A percentile compares a stretch with the other conserved stretches of the same genome.
Evolutionary conservation across 108 stramenopile species (phyloP).

Genomic region (Nitzschia putrida): DNA sequence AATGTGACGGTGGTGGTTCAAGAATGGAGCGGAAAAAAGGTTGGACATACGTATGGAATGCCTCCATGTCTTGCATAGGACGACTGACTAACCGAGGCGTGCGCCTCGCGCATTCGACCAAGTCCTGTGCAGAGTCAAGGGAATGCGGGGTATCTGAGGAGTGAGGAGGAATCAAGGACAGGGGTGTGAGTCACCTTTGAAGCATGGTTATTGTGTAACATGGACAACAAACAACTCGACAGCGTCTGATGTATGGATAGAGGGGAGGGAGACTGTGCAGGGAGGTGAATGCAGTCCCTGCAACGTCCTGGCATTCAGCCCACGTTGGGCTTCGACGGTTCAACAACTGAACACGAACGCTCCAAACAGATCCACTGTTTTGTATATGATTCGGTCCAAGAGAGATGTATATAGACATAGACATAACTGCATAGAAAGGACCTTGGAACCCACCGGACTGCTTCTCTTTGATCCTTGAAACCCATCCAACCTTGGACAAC

Average conservation of each 20-base stretch:
- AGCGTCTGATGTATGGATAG: not conserved
- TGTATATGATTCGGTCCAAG: not conserved
- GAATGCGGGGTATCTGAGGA: not conserved
- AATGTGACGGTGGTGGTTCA: not conserved
- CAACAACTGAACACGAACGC: too few relatives aligned
- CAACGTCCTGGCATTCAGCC: too few relatives aligned
- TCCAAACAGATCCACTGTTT: too few relatives aligned
- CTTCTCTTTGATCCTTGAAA: not conserved
- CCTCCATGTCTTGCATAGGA: not conserved
- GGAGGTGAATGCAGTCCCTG: too few relatives aligned
- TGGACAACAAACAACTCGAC: not conserved
- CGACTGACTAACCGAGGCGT: not conserved
- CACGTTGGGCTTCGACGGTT: too few relatives aligned
- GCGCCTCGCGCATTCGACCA: constrained; percentile 2
- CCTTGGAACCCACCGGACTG: not conserved
- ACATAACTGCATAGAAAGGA: too few relatives aligned
- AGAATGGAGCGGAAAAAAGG: constrained; percentile 17
- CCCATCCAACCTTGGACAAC: not conserved
- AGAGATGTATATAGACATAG: too few relatives aligned
- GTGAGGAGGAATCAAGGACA: not conserved
- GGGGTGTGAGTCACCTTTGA: too few relatives aligned
- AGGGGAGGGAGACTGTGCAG: not conserved
- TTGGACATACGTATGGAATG: constrained; percentile 14
- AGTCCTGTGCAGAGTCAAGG: not conserved
- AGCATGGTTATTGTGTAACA: too few relatives aligned